Evolutionary conservation across 768 basidiomycete genomes (phyloP).

Genomic region (Suillus americanus): DNA sequence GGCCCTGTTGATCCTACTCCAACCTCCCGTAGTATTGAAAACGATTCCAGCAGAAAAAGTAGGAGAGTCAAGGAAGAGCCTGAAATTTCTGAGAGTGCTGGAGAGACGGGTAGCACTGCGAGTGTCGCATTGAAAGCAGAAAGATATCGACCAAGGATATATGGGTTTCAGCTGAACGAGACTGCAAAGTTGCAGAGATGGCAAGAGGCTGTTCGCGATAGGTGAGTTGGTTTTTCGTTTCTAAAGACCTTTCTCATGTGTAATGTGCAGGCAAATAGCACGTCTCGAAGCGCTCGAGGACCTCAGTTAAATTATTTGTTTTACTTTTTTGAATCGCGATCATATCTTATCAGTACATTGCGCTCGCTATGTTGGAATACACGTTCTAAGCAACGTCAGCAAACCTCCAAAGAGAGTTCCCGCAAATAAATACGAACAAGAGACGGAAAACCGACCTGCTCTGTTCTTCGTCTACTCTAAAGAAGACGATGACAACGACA

Average conservation of each 20-base stretch:
- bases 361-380: conserved; percentile 81
- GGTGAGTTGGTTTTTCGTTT: conserved; percentile 38
- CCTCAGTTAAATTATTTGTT: conserved; percentile 6
- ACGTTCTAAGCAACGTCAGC: conserved; percentile 57
- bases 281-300: conserved; percentile 50
- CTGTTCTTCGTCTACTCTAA: conserved; percentile 14
- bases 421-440: conserved; percentile 35
- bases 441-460: conserved; percentile 38
- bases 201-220: conserved; percentile 92
- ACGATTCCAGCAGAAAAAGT: conserved; percentile 34
- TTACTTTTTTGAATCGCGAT: not conserved
- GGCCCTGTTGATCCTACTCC: conserved; percentile 44
- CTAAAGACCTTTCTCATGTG: conserved; percentile 7
- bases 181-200: conserved; percentile 90
- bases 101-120: conserved; percentile 75
- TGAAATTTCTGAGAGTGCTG: conserved; percentile 52
- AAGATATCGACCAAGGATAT: conserved; percentile 88
- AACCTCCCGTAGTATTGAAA: conserved; percentile 25
- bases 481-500: conserved; percentile 64
- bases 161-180: conserved; percentile 96
- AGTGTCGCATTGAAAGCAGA: conserved; percentile 87
- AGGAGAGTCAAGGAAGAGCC: conserved; percentile 57
- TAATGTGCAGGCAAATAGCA: conserved; percentile 41
- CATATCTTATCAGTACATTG: conserved; percentile 45
- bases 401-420: conserved; percentile 25